phyloP scores from a whole-genome alignment of 352 stramenopile genomes.

The Lagenidium giganteum region DNA sequence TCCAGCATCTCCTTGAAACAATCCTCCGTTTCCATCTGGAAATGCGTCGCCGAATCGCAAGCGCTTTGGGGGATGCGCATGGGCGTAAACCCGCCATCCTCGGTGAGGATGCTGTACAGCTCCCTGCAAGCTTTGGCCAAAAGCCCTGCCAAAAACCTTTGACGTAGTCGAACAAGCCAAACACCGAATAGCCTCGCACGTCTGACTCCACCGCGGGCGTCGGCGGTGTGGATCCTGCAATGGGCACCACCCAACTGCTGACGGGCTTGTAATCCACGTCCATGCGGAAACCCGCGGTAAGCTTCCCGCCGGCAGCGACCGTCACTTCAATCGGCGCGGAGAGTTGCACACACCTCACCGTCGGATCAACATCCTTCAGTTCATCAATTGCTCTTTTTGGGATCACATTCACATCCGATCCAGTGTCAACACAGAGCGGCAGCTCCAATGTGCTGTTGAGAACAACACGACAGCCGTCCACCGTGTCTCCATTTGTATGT shows the following conservation, averaged over 20 bases:
- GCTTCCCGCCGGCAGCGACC: neutral
- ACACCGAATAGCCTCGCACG: slow-evolving; percentile 4
- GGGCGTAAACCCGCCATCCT: slow-evolving; percentile 16
- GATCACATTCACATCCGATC: neutral
- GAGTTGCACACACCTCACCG: too few relatives aligned
- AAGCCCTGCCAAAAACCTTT: slow-evolving; percentile 15
- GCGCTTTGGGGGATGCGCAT: slow-evolving; percentile 8
- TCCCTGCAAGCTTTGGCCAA: slow-evolving; percentile 2
- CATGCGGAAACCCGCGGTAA: slow-evolving; percentile 11
- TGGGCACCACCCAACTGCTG: slow-evolving; percentile 5
- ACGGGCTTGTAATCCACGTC: slow-evolving; percentile 11
- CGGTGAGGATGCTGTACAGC: slow-evolving; percentile 11
- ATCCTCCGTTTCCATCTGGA: neutral
- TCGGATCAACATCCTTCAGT: too few relatives aligned
- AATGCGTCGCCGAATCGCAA: neutral
- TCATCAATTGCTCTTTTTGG: too few relatives aligned
- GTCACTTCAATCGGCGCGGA: neutral
- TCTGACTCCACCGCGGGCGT: slow-evolving; percentile 2
- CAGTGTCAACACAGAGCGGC: neutral
- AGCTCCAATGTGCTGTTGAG: neutral
- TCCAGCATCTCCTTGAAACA: neutral
- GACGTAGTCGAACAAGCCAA: slow-evolving; percentile 15
- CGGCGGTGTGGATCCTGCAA: slow-evolving; percentile 13
- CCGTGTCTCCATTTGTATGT: neutral
- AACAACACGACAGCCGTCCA: too few relatives aligned